Conservation (phyloP, 2,329 filamentous ascomycete genomes). For the Boeremia exigua region DNA sequence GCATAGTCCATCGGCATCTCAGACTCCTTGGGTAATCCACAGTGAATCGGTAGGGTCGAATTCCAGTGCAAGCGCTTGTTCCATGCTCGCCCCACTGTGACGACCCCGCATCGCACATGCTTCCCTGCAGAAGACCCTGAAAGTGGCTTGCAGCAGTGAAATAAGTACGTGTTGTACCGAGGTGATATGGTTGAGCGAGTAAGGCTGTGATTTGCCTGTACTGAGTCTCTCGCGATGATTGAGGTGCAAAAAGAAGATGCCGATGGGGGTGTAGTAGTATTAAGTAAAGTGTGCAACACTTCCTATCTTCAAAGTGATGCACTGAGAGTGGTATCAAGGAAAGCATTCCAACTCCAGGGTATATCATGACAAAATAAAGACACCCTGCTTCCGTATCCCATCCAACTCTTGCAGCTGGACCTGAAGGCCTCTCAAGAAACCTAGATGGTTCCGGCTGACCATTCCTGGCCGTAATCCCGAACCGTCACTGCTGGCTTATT, state of each 20-base stretch:
- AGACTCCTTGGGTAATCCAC: background rate
- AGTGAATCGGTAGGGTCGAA: background rate
- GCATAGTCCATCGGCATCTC: conserved; percentile 1
- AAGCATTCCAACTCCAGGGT: conserved; percentile 16
- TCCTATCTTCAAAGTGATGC: background rate
- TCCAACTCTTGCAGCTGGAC: background rate
- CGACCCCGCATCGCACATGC: conserved; percentile 3
- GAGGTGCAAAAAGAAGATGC: background rate
- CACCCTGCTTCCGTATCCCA: conserved; percentile 7
- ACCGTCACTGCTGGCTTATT: conserved; percentile 29
- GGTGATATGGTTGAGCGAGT: background rate
- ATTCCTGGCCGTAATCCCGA: too few relatives aligned
- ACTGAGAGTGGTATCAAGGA: conserved; percentile 16
- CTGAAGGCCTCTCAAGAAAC: background rate
- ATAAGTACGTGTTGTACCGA: background rate
- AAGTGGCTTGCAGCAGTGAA: background rate
- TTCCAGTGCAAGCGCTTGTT: background rate
- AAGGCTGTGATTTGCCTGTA: background rate
- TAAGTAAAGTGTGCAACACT: background rate
- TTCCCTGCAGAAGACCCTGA: conserved; percentile 1
- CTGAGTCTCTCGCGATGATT: too few relatives aligned
- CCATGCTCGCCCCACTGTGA: conserved; percentile 1
- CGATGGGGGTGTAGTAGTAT: background rate
- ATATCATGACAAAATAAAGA: conserved; percentile 15
- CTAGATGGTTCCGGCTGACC: background rate